These are phyloP conservation scores for Trametes cingulata DNA, from an alignment of 768 basidiomycete genomes.

Conservation along the genomic window DNA sequence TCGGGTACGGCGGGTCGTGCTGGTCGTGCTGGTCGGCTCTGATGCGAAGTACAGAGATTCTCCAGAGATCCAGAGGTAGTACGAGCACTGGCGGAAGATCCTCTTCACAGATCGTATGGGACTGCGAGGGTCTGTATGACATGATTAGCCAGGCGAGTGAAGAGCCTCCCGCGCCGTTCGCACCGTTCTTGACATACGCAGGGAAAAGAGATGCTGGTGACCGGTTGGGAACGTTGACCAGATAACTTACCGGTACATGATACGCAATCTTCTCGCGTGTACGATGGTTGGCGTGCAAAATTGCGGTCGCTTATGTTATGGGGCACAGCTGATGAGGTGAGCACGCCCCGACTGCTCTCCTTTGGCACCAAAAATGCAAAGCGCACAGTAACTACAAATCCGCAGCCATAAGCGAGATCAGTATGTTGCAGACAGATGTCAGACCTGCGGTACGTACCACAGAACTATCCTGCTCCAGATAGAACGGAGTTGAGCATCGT, in stretches of 20 bases:
- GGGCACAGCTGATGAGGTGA: constrained; percentile 4
- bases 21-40: not conserved
- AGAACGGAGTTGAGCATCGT: not conserved
- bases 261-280: too few species aligned
- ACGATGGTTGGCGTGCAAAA: too few species aligned
- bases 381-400: too few species aligned
- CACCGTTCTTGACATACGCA: not conserved
- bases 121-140: not conserved
- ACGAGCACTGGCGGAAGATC: not conserved
- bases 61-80: not conserved
- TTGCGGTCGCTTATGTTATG: not conserved
- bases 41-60: not conserved
- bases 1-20: not conserved
- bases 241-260: not conserved
- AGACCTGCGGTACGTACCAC: too few species aligned
- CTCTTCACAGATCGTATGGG: not conserved
- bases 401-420: too few species aligned
- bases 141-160: not conserved
- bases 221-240: constrained; percentile 6
- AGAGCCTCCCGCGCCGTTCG: too few species aligned
- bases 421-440: too few species aligned
- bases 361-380: too few species aligned
- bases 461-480: too few species aligned
- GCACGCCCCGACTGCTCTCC: too few species aligned
- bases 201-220: constrained; percentile 2